Base-by-base conservation (phyloP, 345 rosid genomes). In the Populus pruinosa region DNA sequence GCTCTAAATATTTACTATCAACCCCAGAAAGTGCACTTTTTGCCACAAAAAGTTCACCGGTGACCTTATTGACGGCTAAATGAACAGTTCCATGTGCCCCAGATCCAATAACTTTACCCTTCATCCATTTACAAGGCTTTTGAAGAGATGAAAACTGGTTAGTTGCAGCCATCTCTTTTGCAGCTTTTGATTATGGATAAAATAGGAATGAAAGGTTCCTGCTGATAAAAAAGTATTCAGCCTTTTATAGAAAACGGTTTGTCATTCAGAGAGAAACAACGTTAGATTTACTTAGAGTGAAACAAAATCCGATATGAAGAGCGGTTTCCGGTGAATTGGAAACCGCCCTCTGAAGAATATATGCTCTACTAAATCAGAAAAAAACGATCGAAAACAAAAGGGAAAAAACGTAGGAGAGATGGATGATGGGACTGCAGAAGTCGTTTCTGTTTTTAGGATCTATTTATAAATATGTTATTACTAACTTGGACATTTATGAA, bases 71-170 rank as follows among this genome's bases (percentile, higher is more conserved):
- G 79, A 82, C 77, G 38, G 88, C 86, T 67, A 87, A 74, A 68
- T 76, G 81, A 55, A 84, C 88, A 29, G 78, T 71, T 27, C 86
- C 87, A 27, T 76, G 80, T 4, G 87, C 74, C 50, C 88, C 87
- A 1, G 82, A 78, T 9, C 86, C 87, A 59, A 80, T 77, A 17
- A 72, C 75, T 75, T 82, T 83, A 9, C 82, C 82, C 72, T 72
- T 83, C 49, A 82, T 69, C 86, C 88, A 82, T 67, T 70, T 47
- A 0, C 78, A 25, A 8, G 81, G 77, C 21, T 31, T 49, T 33
- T 55, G 74, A 53, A 65, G 74, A 16, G 66, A 75, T 18, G 59
- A 71, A 1, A 50, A 38, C 36, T 68, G 56, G 41, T 9, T 17
- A 69, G 31, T 70, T 61, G 63, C 41, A 44, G 50, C 78, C 86